phyloP scores from a whole-genome alignment of 495 filamentous ascomycete species.

The Pyronema omphalodes region DNA sequence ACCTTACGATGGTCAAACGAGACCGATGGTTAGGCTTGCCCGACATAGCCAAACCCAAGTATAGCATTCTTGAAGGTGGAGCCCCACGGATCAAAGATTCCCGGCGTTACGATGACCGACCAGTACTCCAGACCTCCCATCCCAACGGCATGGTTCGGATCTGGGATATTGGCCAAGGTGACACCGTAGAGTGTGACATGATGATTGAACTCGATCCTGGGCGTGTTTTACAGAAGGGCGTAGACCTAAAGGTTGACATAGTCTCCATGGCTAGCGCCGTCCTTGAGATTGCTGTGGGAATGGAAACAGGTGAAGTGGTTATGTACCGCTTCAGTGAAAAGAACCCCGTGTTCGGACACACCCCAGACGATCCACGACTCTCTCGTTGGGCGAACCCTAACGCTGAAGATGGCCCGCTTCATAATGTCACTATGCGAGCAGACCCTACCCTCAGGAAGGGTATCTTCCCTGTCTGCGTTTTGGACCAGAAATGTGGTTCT shows the following conservation, averaged over 20 bases:
- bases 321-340: conserved; percentile 64
- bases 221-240: conserved; percentile 60
- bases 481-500: conserved; percentile 63
- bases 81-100: conserved; percentile 44
- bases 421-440: conserved; percentile 50
- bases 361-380: conserved; percentile 14
- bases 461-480: conserved; percentile 56
- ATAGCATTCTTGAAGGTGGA: conserved; percentile 62
- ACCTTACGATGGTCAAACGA: conserved; percentile 49
- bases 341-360: conserved; percentile 39
- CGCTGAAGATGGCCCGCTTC: conserved; percentile 27
- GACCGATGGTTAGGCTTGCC: conserved; percentile 56
- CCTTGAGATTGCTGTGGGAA: conserved; percentile 70
- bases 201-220: conserved; percentile 72
- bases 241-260: conserved; percentile 55
- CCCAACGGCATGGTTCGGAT: conserved; percentile 71
- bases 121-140: conserved; percentile 64
- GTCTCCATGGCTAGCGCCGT: conserved; percentile 59
- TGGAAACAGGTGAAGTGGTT: conserved; percentile 61
- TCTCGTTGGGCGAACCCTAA: conserved; percentile 3
- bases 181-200: conserved; percentile 75
- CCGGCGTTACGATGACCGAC: conserved; percentile 61
- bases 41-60: conserved; percentile 34
- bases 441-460: conserved; percentile 72
- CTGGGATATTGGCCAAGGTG: conserved; percentile 78